Conservation (phyloP, 1,139 yeast species). For the Tardiomyces digboiensis region DNA sequence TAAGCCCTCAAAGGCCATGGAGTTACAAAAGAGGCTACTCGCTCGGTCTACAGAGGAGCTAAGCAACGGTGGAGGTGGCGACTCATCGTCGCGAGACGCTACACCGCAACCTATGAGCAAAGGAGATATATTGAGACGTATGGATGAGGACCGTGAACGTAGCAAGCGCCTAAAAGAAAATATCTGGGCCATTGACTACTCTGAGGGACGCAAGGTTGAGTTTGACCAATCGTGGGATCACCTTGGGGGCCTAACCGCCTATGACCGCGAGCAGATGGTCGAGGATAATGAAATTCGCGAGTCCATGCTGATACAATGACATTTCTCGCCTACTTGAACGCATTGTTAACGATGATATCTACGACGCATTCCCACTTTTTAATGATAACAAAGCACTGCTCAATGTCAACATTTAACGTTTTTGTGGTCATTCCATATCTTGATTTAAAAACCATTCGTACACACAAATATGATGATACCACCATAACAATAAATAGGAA, state of each 20-base stretch:
- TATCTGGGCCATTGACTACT: slow-evolving; percentile 55
- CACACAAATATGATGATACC: too few species aligned
- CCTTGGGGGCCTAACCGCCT: slow-evolving; percentile 33
- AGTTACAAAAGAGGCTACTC: not conserved
- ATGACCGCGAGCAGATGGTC: slow-evolving; percentile 42
- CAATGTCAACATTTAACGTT: too few species aligned
- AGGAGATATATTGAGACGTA: slow-evolving; percentile 46
- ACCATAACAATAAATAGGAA: too few species aligned
- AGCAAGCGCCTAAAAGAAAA: slow-evolving; percentile 72
- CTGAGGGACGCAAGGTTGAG: slow-evolving; percentile 41
- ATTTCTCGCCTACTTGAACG: too few species aligned
- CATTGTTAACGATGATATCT: too few species aligned
- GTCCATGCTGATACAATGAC: too few species aligned
- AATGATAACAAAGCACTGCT: too few species aligned
- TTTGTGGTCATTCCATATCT: too few species aligned
- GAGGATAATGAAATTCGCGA: slow-evolving; percentile 40
- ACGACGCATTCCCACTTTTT: too few species aligned
- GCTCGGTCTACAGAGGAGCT: not conserved
- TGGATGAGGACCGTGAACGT: slow-evolving; percentile 83
- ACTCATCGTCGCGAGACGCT: not conserved
- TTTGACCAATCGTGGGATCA: slow-evolving; percentile 52
- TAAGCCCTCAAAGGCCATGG: not conserved
- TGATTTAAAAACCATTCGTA: too few species aligned
- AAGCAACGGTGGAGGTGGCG: too few species aligned
- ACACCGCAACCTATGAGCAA: slow-evolving; percentile 5